Evolutionary conservation across 1,139 yeast genomes (phyloP).

Genomic region (Lipomyces yarrowii): DNA sequence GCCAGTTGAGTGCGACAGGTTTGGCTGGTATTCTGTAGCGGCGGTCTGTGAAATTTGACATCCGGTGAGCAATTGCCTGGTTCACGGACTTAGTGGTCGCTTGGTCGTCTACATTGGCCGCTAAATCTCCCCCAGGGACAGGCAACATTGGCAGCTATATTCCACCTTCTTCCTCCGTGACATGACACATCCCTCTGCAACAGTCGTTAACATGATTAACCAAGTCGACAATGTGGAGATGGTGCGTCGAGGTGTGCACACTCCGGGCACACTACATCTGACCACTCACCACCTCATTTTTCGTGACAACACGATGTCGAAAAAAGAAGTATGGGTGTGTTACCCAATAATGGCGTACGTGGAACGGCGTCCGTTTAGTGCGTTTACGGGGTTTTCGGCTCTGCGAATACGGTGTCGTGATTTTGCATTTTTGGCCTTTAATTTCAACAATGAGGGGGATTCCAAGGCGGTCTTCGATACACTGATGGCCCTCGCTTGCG

Average conservation of each 20-base stretch:
- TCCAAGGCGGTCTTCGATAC: conserved; percentile 76
- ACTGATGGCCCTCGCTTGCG: conserved; percentile 65
- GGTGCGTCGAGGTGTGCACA: conserved; percentile 66
- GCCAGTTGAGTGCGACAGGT: neutral
- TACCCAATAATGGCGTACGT: conserved; percentile 82
- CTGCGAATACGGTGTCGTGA: conserved; percentile 81
- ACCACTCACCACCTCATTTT: conserved; percentile 89
- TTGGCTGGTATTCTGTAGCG: neutral
- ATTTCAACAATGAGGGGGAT: conserved; percentile 60
- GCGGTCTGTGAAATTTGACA: neutral
- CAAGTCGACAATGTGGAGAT: conserved; percentile 68
- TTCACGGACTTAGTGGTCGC: neutral
- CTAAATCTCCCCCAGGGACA: neutral
- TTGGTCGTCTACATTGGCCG: neutral
- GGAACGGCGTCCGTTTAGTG: conserved; percentile 49
- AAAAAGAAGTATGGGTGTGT: conserved; percentile 83
- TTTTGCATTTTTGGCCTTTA: conserved; percentile 81
- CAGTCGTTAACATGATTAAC: conserved; percentile 12
- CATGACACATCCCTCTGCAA: neutral
- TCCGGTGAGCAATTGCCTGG: neutral
- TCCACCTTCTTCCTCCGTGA: neutral
- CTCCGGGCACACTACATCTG: conserved; percentile 70
- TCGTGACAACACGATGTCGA: conserved; percentile 43
- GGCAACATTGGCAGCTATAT: neutral
- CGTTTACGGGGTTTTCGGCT: conserved; percentile 49